Base-by-base conservation (phyloP, 2,329 filamentous ascomycete genomes). In the Colletotrichum costaricense region DNA sequence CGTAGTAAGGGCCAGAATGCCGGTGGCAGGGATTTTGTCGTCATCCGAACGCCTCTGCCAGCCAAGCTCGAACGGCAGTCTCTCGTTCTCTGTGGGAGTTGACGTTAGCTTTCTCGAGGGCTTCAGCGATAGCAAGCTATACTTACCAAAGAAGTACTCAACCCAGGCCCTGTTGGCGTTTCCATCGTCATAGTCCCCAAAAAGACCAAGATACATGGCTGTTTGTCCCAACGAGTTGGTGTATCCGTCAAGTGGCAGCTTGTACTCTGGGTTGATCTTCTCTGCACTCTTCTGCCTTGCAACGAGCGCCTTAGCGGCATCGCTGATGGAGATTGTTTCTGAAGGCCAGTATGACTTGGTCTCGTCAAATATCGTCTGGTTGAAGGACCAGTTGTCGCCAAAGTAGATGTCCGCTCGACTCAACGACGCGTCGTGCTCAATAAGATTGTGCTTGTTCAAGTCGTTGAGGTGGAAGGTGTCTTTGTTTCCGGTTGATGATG, bases 301-400 rank as follows among this genome's bases (percentile, higher is more conserved):
- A 5, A 78, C 69, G 8, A 80, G 75, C 14, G 79, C 80, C 14
- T 56, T 46, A n/a, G 79, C 80, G 6, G 80, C 79, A 0, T 71
- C 67, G 8, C 49, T 33, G 14, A 67, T 57, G 3, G 55, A 65
- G 4, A 73, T 66, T 3, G 22, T 60, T 4, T 30, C 35, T 14
- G 46, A 46, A n/a, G 58, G 49, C 62, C 67, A 67, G 56, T 66
- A 58, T 8, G 67, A 63, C 67, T 72, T 67, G 33, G 56, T 71
- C 57, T 73, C 67, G 62, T 65, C 76, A 67, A 76, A 82, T 35
- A 80, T 76, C 46, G 75, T 75, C 28, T 76, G 72, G 56, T 78
- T 73, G 57, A 82, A 82, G 49, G 76, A 77, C 69, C 78, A 74
- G 74, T 79, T 79, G 72, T 81, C 77, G 24, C 79, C 79, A 22